Evolutionary conservation across 2,329 filamentous ascomycete species (phyloP).

Genomic region (Fusarium sp.): DNA sequence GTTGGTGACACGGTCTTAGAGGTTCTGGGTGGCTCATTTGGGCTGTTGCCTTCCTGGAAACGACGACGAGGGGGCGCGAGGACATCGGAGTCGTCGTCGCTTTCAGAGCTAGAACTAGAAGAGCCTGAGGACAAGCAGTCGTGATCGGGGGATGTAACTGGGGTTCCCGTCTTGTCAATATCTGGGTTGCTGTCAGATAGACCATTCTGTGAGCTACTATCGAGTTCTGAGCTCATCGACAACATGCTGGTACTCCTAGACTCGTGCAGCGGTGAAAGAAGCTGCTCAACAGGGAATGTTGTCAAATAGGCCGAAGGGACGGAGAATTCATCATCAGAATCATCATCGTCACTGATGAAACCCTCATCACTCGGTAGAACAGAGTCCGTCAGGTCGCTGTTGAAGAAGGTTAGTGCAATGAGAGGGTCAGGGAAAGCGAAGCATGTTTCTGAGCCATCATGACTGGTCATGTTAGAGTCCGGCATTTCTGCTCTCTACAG

Average conservation of each 20-base stretch:
- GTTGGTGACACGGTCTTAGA: too few species aligned
- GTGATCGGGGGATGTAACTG: neutral
- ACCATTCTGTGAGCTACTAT: neutral
- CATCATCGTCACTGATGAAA: neutral
- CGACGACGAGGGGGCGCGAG: neutral
- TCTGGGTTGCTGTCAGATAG: neutral
- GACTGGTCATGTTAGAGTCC: neutral
- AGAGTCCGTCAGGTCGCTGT: slow-evolving; percentile 17
- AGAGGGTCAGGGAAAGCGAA: slow-evolving; percentile 9
- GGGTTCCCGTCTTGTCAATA: neutral
- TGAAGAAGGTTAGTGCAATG: slow-evolving; percentile 6
- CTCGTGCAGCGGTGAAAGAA: neutral
- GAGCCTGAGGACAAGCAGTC: neutral
- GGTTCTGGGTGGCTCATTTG: neutral
- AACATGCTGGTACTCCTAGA: neutral
- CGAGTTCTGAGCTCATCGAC: neutral
- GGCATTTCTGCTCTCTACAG: neutral
- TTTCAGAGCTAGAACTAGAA: too few species aligned
- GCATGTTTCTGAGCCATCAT: neutral
- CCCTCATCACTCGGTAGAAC: slow-evolving; percentile 2
- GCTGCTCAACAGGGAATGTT: neutral
- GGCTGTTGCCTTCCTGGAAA: neutral
- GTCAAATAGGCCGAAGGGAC: slow-evolving; percentile 1
- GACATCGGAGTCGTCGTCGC: neutral
- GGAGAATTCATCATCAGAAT: neutral